These are phyloP conservation scores for Agrostemma githago DNA, from an alignment of 148 eudicot species.

Conservation along the genomic window DNA sequence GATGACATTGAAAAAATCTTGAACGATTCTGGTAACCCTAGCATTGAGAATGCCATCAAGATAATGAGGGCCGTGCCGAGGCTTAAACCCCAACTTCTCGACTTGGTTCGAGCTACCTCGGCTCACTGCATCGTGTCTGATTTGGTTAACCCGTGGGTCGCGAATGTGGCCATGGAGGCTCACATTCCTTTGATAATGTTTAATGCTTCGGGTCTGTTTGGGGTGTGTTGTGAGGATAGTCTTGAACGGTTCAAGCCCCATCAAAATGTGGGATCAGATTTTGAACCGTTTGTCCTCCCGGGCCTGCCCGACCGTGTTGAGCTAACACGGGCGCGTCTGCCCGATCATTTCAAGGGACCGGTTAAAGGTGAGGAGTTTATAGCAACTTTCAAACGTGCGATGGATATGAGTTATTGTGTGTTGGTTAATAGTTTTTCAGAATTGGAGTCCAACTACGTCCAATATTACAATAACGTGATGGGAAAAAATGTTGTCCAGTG, in stretches of 20 bases:
- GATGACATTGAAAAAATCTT: background rate
- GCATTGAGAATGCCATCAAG: background rate
- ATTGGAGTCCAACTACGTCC: background rate
- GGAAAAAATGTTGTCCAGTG: too few relatives aligned
- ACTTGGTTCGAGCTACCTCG: background rate
- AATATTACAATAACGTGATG: background rate
- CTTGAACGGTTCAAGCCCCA: background rate
- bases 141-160: background rate
- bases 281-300: background rate
- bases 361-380: background rate
- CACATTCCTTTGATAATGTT: background rate
- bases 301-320: background rate
- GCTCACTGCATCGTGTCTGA: background rate
- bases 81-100: background rate
- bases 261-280: background rate
- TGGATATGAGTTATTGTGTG: conserved; percentile 2
- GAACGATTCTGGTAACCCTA: background rate
- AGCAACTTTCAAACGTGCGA: background rate
- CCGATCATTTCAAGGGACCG: background rate
- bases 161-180: background rate
- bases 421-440: conserved; percentile 1
- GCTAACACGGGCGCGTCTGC: conserved; percentile 1
- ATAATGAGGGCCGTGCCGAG: background rate
- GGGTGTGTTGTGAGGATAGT: background rate
- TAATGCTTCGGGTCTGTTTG: background rate